A percentile compares a stretch with the other conserved stretches of the same genome.
Conservation (phyloP, 1,139 yeast species). For the Diutina mesorugosa region DNA sequence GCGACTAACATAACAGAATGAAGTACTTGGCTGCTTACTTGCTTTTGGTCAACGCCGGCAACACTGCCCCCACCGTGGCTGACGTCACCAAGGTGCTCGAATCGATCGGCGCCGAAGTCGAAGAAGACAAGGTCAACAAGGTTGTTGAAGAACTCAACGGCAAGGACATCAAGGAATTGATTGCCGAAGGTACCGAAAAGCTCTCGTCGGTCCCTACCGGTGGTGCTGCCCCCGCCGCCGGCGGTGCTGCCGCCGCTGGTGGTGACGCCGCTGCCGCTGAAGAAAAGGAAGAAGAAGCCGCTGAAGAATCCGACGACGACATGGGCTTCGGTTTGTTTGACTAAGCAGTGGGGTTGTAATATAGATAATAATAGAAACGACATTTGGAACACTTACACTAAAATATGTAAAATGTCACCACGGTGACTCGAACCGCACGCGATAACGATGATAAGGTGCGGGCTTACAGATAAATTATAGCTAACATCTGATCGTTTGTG, state of each 20-base stretch:
- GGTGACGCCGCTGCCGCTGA: slow-evolving; percentile 59
- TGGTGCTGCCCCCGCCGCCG: slow-evolving; percentile 79
- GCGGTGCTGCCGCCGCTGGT: slow-evolving; percentile 55
- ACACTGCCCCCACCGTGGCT: slow-evolving; percentile 76
- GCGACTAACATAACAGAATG: slow-evolving; percentile 11
- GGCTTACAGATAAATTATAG: no score
- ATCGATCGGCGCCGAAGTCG: slow-evolving; percentile 93
- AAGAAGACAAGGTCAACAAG: slow-evolving; percentile 74
- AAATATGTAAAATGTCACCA: neutral
- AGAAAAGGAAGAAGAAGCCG: slow-evolving; percentile 35
- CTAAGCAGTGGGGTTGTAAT: slow-evolving; percentile 1
- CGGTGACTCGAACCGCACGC: neutral
- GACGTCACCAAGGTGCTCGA: slow-evolving; percentile 83
- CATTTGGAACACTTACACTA: neutral
- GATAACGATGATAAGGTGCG: no score
- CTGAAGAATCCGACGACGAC: slow-evolving; percentile 1
- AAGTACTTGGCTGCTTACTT: slow-evolving; percentile 63
- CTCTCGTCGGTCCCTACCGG: slow-evolving; percentile 96
- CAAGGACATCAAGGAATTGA: slow-evolving; percentile 82
- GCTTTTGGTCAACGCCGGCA: slow-evolving; percentile 57
- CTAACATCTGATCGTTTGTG: neutral
- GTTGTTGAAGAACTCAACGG: slow-evolving; percentile 90
- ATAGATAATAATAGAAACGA: neutral
- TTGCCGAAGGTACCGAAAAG: slow-evolving; percentile 92
- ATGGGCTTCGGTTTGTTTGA: slow-evolving; percentile 2